Conservation (phyloP, 257 asterid genomes). For the Solanum arcanum region DNA sequence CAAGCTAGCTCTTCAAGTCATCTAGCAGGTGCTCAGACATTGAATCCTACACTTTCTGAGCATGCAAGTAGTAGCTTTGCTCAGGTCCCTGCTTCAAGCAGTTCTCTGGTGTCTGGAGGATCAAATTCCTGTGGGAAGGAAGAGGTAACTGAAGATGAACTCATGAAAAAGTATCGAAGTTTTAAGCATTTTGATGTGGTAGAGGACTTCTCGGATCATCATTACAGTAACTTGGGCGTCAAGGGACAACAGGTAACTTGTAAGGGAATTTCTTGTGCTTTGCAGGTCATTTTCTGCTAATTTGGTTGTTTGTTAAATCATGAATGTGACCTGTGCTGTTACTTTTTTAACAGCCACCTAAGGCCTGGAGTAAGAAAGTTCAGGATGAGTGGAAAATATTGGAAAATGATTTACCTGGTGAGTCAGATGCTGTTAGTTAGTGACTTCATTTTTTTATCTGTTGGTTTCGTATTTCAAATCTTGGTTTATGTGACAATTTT, state of each 20-base stretch:
- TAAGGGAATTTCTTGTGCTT: neutral
- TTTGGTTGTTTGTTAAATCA: neutral
- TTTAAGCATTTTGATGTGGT: slow-evolving; percentile 40
- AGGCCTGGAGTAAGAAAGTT: slow-evolving; percentile 39
- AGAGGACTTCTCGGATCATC: slow-evolving; percentile 43
- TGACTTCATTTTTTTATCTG: neutral
- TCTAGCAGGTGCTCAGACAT: slow-evolving; percentile 4
- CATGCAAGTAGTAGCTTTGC: neutral
- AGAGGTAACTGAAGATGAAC: slow-evolving; percentile 17
- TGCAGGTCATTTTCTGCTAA: neutral
- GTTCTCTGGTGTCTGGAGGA: slow-evolving; percentile 9
- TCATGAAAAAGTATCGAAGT: slow-evolving; percentile 9
- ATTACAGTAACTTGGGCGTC: slow-evolving; percentile 18
- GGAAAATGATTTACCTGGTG: slow-evolving; percentile 51
- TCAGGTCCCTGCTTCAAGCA: slow-evolving; percentile 18
- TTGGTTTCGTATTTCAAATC: neutral
- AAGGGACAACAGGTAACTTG: slow-evolving; percentile 31
- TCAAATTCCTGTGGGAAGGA: slow-evolving; percentile 21
- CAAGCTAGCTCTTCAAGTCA: neutral
- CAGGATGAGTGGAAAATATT: slow-evolving; percentile 56
- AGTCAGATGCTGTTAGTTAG: neutral
- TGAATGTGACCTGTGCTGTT: neutral
- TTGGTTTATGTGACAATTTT: neutral
- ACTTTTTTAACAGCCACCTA: slow-evolving; percentile 29
- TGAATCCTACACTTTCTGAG: neutral